These are phyloP conservation scores for Scenedesmus sp. DNA, from an alignment of 163 green algal genomes.

Conservation along the genomic window DNA sequence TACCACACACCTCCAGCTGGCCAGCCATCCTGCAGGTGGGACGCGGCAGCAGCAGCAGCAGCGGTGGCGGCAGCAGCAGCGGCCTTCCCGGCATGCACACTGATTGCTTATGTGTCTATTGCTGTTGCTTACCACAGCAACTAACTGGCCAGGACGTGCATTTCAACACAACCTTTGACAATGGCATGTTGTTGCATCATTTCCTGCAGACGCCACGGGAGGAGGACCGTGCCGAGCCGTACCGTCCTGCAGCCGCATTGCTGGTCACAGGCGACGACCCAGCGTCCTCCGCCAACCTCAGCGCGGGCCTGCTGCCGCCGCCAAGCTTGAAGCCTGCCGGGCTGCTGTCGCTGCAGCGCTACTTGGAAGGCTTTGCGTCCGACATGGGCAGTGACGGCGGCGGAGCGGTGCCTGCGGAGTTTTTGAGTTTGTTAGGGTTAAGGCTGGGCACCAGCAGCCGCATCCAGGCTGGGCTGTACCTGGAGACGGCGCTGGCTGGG, in stretches of 20 bases:
- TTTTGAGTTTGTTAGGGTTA: slow-evolving; percentile 60
- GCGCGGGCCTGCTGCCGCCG: slow-evolving; percentile 4
- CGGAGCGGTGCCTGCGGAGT: neutral
- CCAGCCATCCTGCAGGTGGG: slow-evolving; percentile 71
- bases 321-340: slow-evolving; percentile 6
- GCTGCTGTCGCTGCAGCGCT: slow-evolving; percentile 28
- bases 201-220: slow-evolving; percentile 56
- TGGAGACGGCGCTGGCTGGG: slow-evolving; percentile 68
- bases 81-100: neutral
- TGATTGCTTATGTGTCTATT: neutral
- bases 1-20: slow-evolving; percentile 70
- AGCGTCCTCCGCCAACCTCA: neutral
- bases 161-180: neutral
- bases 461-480: slow-evolving; percentile 46
- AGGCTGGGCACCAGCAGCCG: slow-evolving; percentile 58
- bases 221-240: slow-evolving; percentile 55
- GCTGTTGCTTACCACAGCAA: neutral
- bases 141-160: too few relatives aligned
- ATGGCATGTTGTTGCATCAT: neutral
- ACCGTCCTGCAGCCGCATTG: slow-evolving; percentile 51
- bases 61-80: neutral
- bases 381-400: neutral
- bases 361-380: slow-evolving; percentile 22
- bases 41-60: neutral
- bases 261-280: slow-evolving; percentile 61